These are phyloP conservation scores for Chrysosporium queenslandicum DNA, from an alignment of 2,329 filamentous ascomycete genomes.

Conservation along the genomic window DNA sequence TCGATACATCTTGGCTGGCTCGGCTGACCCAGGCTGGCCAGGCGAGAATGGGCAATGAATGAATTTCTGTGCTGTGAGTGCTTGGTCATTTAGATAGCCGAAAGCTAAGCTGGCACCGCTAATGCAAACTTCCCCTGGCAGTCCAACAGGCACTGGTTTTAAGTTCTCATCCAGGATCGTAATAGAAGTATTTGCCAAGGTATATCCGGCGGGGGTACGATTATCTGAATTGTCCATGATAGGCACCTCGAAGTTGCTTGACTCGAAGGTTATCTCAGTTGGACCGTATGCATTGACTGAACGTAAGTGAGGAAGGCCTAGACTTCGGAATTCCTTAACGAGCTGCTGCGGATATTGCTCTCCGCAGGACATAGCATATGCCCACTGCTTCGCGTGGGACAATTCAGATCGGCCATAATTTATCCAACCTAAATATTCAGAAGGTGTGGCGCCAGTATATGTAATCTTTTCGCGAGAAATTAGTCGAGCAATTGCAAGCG, in stretches of 20 bases:
- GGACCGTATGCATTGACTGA: slow-evolving; percentile 20
- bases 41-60: slow-evolving; percentile 14
- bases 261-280: slow-evolving; percentile 21
- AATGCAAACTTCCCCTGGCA: slow-evolving; percentile 38
- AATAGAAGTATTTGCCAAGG: slow-evolving; percentile 30
- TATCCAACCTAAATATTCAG: slow-evolving; percentile 20
- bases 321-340: slow-evolving; percentile 10
- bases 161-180: slow-evolving; percentile 35
- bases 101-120: slow-evolving; percentile 23
- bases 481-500: slow-evolving; percentile 15
- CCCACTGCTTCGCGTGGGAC: slow-evolving; percentile 14
- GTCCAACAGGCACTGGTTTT: slow-evolving; percentile 31
- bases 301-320: slow-evolving; percentile 15
- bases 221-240: slow-evolving; percentile 3
- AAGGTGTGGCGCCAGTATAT: slow-evolving; percentile 20
- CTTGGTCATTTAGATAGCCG: slow-evolving; percentile 18
- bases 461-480: slow-evolving; percentile 18
- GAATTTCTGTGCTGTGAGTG: slow-evolving; percentile 19
- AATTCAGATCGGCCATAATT: slow-evolving; percentile 16
- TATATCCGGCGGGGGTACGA: slow-evolving; percentile 17
- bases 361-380: slow-evolving; percentile 18
- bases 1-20: slow-evolving; percentile 12
- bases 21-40: background rate
- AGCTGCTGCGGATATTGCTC: slow-evolving; percentile 16
- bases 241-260: slow-evolving; percentile 17